A percentile compares a stretch with the other conserved stretches of the same genome.
Evolutionary conservation across 2,329 filamentous ascomycete species (phyloP).

Genomic region (Penicillium sp.): DNA sequence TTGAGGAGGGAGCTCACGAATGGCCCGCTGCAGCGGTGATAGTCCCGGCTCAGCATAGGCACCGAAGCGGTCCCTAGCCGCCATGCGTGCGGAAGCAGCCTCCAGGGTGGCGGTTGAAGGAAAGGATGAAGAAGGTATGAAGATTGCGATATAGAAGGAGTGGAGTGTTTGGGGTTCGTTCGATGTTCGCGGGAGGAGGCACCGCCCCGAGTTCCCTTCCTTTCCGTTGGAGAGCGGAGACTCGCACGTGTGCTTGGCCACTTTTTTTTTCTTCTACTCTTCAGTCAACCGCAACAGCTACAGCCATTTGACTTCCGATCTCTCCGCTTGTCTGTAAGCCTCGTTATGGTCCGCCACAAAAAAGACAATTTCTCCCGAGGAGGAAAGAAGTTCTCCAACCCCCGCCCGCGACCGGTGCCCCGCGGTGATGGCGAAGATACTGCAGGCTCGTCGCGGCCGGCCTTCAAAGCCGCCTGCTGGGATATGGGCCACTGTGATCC

Average conservation of each 20-base stretch:
- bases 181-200: conserved; percentile 10
- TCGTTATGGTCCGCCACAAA: conserved; percentile 86
- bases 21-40: conserved; percentile 90
- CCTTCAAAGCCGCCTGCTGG: conserved; percentile 95
- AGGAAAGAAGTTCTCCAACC: conserved; percentile 68
- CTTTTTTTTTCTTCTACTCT: conserved; percentile 14
- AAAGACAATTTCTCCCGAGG: conserved; percentile 75
- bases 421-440: conserved; percentile 45
- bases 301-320: not conserved
- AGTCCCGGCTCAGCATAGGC: conserved; percentile 74
- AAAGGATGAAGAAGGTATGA: conserved; percentile 3
- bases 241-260: conserved; percentile 27
- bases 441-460: conserved; percentile 36
- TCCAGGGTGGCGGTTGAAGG: conserved; percentile 63
- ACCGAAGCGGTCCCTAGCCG: conserved; percentile 89
- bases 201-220: conserved; percentile 14
- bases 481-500: conserved; percentile 97
- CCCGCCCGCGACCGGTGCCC: conserved; percentile 53
- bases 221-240: conserved; percentile 21
- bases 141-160: conserved; percentile 3
- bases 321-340: not conserved
- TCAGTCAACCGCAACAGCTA: not conserved
- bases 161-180: conserved; percentile 1
- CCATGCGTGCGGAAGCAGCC: conserved; percentile 92
- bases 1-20: conserved; percentile 54